Base-by-base conservation (phyloP, 345 rosid species). In the Gossypium sturtianum region DNA sequence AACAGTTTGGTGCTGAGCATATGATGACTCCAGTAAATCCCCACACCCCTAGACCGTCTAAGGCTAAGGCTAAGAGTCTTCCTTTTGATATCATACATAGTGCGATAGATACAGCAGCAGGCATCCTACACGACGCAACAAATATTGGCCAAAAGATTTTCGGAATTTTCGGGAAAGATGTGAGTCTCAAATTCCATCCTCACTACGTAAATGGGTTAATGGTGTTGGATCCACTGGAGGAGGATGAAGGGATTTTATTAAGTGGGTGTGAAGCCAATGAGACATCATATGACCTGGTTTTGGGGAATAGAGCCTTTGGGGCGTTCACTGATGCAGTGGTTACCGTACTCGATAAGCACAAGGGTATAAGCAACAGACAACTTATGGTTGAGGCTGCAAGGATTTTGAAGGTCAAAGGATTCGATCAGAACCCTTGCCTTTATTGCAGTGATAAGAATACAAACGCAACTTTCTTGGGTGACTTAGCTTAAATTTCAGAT, bases 261-360 rank as follows among this genome's bases (percentile, higher is more conserved):
- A 93, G 98, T 66, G 97, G 98, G 17, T 91, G 97, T 81, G 93
- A 91, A 61, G 87, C 89, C 12, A 83, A 89, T 67, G 98, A 91
- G 82, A 89, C 92, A 7, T 91, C 92, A n/a, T 97, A 90, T 1
- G 97, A 93, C 74, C 83, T 91, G 75, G 84, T 45, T 0, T 78
- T 62, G 48, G 77, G 73, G 0, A 80, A 73, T 0, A 87, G 86
- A 19, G 88, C 98, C 3, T 85, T 20, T n/a, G 97, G 95, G 19
- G 97, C 95, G 41, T 90, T 93, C 76, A 93, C 92, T 74, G 79
- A 89, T 61, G 91, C 97, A 16, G 82, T 91, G 47, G 86, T 86
- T 44, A 76, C 1, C 23, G 23, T 23, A 23, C 23, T 23, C 23
- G 1, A 0, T 1, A 1, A 23, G 1, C 23, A 23, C 23, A 1